These are phyloP conservation scores for Bretschneidera sinensis DNA, from an alignment of 345 rosid species.

Conservation along the genomic window DNA sequence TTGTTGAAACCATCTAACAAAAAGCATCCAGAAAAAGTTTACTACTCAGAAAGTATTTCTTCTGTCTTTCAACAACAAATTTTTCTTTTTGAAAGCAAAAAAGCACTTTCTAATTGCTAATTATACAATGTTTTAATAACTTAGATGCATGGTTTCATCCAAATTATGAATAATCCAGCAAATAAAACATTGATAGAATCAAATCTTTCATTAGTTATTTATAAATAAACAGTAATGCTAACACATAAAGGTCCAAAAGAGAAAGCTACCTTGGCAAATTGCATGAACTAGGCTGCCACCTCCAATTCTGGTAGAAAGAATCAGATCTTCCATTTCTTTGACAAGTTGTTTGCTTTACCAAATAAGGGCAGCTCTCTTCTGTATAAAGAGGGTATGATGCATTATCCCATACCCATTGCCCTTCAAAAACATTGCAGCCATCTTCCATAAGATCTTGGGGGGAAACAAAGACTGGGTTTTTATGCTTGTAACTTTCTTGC, in stretches of 20 bases:
- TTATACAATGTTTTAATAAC: too few species aligned
- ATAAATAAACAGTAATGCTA: background rate
- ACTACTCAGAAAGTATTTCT: too few species aligned
- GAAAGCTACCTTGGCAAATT: constrained; percentile 54
- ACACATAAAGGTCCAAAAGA: background rate
- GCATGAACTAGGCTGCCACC: constrained; percentile 80
- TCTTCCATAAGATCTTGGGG: constrained; percentile 48
- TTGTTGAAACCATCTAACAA: too few species aligned
- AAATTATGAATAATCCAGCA: too few species aligned
- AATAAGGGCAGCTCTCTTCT: constrained; percentile 78
- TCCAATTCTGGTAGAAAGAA: constrained; percentile 77
- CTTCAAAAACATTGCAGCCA: constrained; percentile 72
- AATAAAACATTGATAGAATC: too few species aligned
- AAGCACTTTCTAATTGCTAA: too few species aligned
- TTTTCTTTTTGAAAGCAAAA: too few species aligned
- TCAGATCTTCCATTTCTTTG: constrained; percentile 75
- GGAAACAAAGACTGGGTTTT: constrained; percentile 40
- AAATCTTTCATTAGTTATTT: too few species aligned
- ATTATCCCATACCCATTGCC: constrained; percentile 91
- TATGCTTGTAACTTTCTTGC: constrained; percentile 14
- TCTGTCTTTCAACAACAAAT: too few species aligned
- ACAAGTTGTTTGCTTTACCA: constrained; percentile 88
- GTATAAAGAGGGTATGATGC: constrained; percentile 61
- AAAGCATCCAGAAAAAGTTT: too few species aligned
- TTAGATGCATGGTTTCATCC: too few species aligned